Evolutionary conservation across 2,329 filamentous ascomycete genomes (phyloP), one percentile per base, ranked within the genome.

Genomic region (Talaromyces sp.): DNA sequence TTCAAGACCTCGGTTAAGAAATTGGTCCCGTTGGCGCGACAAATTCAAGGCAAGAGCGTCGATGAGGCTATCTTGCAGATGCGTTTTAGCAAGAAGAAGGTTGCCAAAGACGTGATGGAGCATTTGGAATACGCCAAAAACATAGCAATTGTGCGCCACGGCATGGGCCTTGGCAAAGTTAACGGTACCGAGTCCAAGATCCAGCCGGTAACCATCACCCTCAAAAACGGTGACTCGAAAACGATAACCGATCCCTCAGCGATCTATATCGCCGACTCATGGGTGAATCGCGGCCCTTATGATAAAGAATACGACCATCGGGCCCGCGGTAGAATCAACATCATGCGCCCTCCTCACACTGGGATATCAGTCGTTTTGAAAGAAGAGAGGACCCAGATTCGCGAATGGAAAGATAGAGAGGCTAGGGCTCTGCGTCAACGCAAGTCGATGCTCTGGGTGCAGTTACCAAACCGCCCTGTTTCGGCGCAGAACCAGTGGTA

Each of bases 31-130:
- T 79, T 99, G 55, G 88, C 93, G 26, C 86, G 89, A 59, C 95
- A 98, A 78, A 95, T 99, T 70, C 84, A 87, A 2, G 95, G 95
- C 66, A 98, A 97, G 84, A 88, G 88, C n/a, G 82, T 99, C 63
- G 91, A 96, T 61, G 93, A 99, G 38, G 95, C 95, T 14, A 90
- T 98, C 66, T 78, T 90, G 58, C 95, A 99, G 81, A 96, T 99
- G 91, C 86, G 88, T 59, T 98, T 93, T 80, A 93, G 89, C 75
- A 91, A 91, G 81, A 99, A 99, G 85, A 93, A 92, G 80, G 89
- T 89, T 64, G 90, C 93, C 7, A 81, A 85, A 66, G 91, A 96
- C 70, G 86, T 98, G 29, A 80, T 84, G 67, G 87, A 86, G 70
- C 90, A 95, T 71, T 80, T 99, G 19, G 86, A 95, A 71, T 84